Conservation (phyloP, 139 green algal species). For the Zygnema cylindricum region DNA sequence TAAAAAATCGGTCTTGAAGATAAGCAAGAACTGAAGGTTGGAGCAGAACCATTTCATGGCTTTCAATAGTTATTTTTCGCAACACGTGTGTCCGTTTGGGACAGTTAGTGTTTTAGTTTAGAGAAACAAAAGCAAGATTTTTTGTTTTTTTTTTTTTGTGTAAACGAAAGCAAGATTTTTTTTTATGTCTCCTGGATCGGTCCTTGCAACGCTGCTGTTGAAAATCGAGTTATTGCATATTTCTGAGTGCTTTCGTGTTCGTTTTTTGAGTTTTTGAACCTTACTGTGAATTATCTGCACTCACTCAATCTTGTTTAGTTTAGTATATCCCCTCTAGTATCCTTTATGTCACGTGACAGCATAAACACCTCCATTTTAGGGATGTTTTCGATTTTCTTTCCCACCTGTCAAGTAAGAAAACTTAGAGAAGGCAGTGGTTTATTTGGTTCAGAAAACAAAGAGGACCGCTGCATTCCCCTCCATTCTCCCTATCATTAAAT, state of each 20-base stretch:
- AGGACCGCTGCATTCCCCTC: neutral
- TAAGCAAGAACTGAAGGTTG: too few species aligned
- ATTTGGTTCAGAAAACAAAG: neutral
- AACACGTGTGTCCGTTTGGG: neutral
- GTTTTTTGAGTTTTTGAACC: slow-evolving; percentile 1
- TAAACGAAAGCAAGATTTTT: neutral
- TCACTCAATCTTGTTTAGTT: neutral
- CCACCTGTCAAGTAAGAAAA: neutral
- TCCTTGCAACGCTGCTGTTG: too few species aligned
- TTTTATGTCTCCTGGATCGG: too few species aligned
- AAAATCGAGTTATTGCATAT: too few species aligned
- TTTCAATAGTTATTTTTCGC: neutral
- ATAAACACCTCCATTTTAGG: neutral
- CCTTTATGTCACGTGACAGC: neutral
- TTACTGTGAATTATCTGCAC: neutral
- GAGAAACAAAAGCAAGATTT: neutral
- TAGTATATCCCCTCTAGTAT: neutral
- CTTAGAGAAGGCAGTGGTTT: neutral
- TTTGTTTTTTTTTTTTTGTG: neutral
- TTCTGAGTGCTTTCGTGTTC: too few species aligned
- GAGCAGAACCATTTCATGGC: neutral
- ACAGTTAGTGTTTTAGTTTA: neutral
- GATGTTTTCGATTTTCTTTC: neutral
- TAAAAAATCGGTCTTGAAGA: too few species aligned
- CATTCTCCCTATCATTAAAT: too few species aligned